Evolutionary conservation across 306 rosid species (phyloP), one percentile per base, ranked within the genome.

Genomic region (Lathyrus tuberosus): DNA sequence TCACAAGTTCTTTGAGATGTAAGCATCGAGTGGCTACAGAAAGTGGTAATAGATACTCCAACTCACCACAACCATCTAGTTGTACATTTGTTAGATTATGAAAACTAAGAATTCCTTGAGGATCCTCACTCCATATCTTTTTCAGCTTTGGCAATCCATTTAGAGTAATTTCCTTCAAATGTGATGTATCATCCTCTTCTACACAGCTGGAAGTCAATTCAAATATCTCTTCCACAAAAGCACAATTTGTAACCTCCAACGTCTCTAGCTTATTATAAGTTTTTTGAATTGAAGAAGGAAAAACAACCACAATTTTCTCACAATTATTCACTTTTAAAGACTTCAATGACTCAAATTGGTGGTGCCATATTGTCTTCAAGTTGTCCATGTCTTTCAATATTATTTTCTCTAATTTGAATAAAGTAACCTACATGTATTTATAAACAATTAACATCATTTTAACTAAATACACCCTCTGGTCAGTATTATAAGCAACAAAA

Each of bases 61-160:
- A 62, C 0, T 5, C 18, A 17, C 0, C 16, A 62, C 67, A 62
- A 22, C 24, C 2, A 22, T 1, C 2, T 22, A 62, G 16, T 4
- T 10, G 0, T 1, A 62, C 31, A 17, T 5, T 10, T 62, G 1
- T 43, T 17, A 62, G 49, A 62, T 38, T 38, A 5, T 0, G 8
- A 62, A 62, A 62, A 37, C 10, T 10, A 4, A 38, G 31, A 17
- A 17, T 62, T 38, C 49, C 31, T 17, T 62, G 15, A 38, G 67
- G 48, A 62, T 62, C 67, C 10, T 2, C 4, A 38, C 49, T 62
- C 67, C 67, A 62, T 62, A 38, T 62, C 49, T 38, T 62, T 62
- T 62, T 38, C 17, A 62, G 15, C 16, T 62, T 62, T 2, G 16
- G 11, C 31, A 62, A 6, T 38, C 16, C 15, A 17, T 5, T 0